Conservation (phyloP, 2,329 filamentous ascomycete species). For the Talaromyces albobiverticillius region DNA sequence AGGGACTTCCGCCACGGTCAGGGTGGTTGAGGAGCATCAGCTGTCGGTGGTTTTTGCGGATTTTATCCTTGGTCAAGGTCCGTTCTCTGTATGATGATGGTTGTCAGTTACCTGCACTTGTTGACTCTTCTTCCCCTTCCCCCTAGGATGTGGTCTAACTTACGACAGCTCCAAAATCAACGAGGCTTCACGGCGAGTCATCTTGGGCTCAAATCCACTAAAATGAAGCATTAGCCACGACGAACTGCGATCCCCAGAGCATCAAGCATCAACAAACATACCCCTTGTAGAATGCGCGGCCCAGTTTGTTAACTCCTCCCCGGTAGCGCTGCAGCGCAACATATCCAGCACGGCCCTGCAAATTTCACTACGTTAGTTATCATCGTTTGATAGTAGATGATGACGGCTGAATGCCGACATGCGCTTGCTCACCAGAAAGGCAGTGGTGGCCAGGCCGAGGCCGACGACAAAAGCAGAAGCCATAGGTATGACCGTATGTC, state of each 20-base stretch:
- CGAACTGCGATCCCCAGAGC: too few relatives aligned
- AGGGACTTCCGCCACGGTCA: slow-evolving; percentile 93
- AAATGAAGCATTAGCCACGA: not conserved
- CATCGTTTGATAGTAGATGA: not conserved
- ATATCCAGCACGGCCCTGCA: slow-evolving; percentile 83
- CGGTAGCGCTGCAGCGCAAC: slow-evolving; percentile 83
- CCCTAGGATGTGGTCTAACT: slow-evolving; percentile 25
- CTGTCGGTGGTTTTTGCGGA: slow-evolving; percentile 91
- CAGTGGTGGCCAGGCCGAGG: slow-evolving; percentile 54
- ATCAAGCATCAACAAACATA: slow-evolving; percentile 13
- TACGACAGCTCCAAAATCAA: slow-evolving; percentile 90
- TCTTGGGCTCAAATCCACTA: slow-evolving; percentile 85
- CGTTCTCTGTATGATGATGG: slow-evolving; percentile 63
- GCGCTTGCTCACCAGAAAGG: slow-evolving; percentile 67
- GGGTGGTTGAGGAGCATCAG: slow-evolving; percentile 98
- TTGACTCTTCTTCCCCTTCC: too few relatives aligned
- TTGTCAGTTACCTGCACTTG: slow-evolving; percentile 13
- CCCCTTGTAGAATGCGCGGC: slow-evolving; percentile 95
- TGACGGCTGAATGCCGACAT: not conserved
- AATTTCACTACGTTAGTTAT: slow-evolving; percentile 12
- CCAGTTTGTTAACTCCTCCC: slow-evolving; percentile 66
- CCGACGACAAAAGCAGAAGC: slow-evolving; percentile 43
- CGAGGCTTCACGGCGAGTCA: slow-evolving; percentile 88
- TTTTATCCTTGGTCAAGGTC: slow-evolving; percentile 81
- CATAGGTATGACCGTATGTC: slow-evolving; percentile 30